Percentiles rank a stretch among this genome's conserved stretches.
These are phyloP conservation scores for Zygoascus biomembranicola DNA, from an alignment of 805 yeast species.

Conservation along the genomic window DNA sequence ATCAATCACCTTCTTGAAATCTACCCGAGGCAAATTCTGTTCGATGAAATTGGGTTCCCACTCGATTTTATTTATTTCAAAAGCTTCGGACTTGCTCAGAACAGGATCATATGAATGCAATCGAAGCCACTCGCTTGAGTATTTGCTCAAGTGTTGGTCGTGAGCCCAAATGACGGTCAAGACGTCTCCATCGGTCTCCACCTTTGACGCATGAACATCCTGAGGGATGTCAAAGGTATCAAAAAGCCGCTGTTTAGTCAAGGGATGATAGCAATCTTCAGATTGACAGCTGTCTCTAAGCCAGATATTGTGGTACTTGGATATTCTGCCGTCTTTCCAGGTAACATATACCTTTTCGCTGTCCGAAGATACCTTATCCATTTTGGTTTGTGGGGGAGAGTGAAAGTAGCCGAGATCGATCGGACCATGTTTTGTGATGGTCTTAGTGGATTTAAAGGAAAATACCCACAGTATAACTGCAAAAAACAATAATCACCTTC, in stretches of 20 bases:
- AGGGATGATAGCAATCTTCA: conserved; percentile 41
- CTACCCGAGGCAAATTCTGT: conserved; percentile 39
- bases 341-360: background rate
- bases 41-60: conserved; percentile 42
- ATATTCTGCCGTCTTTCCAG: conserved; percentile 1
- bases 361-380: conserved; percentile 1
- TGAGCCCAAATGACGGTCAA: conserved; percentile 31
- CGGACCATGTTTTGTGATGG: background rate
- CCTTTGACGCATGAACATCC: conserved; percentile 23
- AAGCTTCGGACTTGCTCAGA: conserved; percentile 27
- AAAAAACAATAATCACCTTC: background rate
- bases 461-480: background rate
- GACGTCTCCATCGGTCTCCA: conserved; percentile 10
- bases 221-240: conserved; percentile 41
- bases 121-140: conserved; percentile 36
- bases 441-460: background rate
- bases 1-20: conserved; percentile 40
- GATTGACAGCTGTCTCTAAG: conserved; percentile 60
- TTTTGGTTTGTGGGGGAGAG: background rate
- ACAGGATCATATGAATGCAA: conserved; percentile 47
- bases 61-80: conserved; percentile 27
- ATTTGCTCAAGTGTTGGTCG: conserved; percentile 33
- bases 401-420: background rate
- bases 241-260: conserved; percentile 52
- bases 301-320: conserved; percentile 43